phyloP scores from a whole-genome alignment of 805 yeast species.

The Suhomyces xylopsoci region DNA sequence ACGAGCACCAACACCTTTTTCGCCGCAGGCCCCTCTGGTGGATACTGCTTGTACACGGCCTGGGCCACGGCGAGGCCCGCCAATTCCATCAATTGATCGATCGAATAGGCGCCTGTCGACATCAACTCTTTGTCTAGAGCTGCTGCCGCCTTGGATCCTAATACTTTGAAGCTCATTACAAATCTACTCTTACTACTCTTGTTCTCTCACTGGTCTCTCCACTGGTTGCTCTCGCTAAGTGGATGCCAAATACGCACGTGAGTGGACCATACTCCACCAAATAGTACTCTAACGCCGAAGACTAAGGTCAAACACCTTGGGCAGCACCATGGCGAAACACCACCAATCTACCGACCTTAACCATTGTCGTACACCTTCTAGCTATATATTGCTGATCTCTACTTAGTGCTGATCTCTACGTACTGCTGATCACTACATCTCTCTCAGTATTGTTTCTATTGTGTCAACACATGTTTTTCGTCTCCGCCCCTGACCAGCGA shows the following conservation, averaged over 20 bases:
- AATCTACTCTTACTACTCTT: background rate
- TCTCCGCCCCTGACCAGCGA: slow-evolving; percentile 1
- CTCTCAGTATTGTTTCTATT: too few species aligned
- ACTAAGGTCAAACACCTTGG: too few species aligned
- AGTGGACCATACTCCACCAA: background rate
- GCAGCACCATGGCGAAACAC: too few species aligned
- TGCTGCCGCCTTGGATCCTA: slow-evolving; percentile 57
- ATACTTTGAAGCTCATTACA: slow-evolving; percentile 15
- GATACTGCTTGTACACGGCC: slow-evolving; percentile 67
- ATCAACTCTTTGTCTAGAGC: slow-evolving; percentile 80
- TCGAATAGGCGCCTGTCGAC: slow-evolving; percentile 77
- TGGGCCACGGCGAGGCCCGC: slow-evolving; percentile 96
- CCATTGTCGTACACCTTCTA: too few species aligned
- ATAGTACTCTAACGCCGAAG: too few species aligned
- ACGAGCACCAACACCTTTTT: slow-evolving; percentile 63
- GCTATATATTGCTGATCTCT: too few species aligned
- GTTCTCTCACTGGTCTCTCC: background rate
- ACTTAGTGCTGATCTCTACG: too few species aligned
- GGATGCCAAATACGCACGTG: background rate
- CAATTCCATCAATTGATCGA: slow-evolving; percentile 91
- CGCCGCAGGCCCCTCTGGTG: slow-evolving; percentile 35
- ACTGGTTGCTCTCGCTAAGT: background rate
- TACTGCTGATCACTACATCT: too few species aligned
- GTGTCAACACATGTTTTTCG: background rate
- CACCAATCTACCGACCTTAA: too few species aligned